Base-by-base conservation (phyloP, 2,329 filamentous ascomycete genomes). In the Kalmusia sp. region DNA sequence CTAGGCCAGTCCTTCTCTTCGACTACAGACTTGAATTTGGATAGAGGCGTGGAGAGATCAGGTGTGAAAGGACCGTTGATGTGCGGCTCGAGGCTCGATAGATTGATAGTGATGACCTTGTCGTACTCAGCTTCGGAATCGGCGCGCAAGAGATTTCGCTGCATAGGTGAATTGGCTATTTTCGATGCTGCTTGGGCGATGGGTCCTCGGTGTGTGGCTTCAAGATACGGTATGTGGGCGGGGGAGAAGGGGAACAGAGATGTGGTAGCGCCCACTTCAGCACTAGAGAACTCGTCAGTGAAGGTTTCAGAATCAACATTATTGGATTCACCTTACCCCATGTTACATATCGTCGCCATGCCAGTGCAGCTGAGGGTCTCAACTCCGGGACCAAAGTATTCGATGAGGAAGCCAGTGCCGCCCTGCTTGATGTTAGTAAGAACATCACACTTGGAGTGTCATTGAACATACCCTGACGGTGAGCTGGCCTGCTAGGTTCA, bases 1-100 rank as follows among this genome's bases (percentile, higher is more conserved):
- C 91, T 85, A 2, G 95, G 95, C 95, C 95, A 99, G 45, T 89
- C 80, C 75, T 97, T 92, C 65, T 89, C 83, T 76, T 89, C 83
- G 19, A 97, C 91, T 2, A 89, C 87, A 53, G 91, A 84, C 71
- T 92, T 92, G 80, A 99, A 99, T 70, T 88, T 84, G 43, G 93
- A 97, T 49, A 99, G 79, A 4, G 95, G 93, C 0, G 92, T 97
- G 3, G 93, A 95, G 61, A 99, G 83, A 73, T 99, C 95, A 2
- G 95, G 95, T 0, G 95, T 99, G 76, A 96, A 96, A 33, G 95
- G 95, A 1, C 95, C 95, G 77, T 98, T 99, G 79, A 99, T 92
- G 74, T 97, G 91, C 14, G 95, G 95, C 77, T 99, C 95, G 19
- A 98, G 86, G 57, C 86, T 86, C 3, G 91, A 93, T 30, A 99